A percentile compares a stretch with the other conserved stretches of the same genome.
Conservation (phyloP, 805 yeast species). For the Starmerella kuoi region DNA sequence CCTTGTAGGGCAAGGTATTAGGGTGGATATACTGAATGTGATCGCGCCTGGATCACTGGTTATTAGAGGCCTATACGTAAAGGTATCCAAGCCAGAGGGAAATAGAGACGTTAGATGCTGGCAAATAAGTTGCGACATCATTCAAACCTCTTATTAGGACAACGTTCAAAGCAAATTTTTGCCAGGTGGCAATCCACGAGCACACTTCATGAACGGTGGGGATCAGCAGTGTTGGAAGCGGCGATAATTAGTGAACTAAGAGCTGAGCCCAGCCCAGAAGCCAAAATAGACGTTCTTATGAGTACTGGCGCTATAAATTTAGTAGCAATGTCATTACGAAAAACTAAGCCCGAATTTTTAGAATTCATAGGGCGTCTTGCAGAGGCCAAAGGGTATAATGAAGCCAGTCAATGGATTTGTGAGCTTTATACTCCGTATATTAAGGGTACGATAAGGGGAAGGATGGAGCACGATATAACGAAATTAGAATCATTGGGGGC, state of each 20-base stretch:
- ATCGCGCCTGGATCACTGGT: too few relatives aligned
- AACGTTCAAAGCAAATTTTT: too few relatives aligned
- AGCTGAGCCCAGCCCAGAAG: neutral
- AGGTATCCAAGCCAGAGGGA: too few relatives aligned
- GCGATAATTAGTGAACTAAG: neutral
- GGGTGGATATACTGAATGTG: neutral
- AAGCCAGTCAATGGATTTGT: neutral
- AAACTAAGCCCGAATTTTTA: neutral
- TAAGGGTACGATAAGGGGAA: too few relatives aligned
- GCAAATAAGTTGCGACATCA: too few relatives aligned
- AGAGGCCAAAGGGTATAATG: slow-evolving; percentile 1
- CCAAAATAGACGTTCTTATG: neutral
- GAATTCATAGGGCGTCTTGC: slow-evolving; percentile 2
- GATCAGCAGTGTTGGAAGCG: neutral
- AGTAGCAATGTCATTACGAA: neutral
- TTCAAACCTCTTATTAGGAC: too few relatives aligned
- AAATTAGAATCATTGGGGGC: too few relatives aligned
- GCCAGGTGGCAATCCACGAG: too few relatives aligned
- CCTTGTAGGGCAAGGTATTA: neutral
- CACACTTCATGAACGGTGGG: neutral
- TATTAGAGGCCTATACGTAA: too few relatives aligned
- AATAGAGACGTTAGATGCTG: too few relatives aligned
- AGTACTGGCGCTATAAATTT: neutral
- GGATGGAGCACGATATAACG: too few relatives aligned
- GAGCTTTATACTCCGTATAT: neutral